A percentile compares a stretch with the other conserved stretches of the same genome.
These are phyloP conservation scores for Atractiella rhizophila DNA, from an alignment of 768 basidiomycete genomes.

Conservation along the genomic window DNA sequence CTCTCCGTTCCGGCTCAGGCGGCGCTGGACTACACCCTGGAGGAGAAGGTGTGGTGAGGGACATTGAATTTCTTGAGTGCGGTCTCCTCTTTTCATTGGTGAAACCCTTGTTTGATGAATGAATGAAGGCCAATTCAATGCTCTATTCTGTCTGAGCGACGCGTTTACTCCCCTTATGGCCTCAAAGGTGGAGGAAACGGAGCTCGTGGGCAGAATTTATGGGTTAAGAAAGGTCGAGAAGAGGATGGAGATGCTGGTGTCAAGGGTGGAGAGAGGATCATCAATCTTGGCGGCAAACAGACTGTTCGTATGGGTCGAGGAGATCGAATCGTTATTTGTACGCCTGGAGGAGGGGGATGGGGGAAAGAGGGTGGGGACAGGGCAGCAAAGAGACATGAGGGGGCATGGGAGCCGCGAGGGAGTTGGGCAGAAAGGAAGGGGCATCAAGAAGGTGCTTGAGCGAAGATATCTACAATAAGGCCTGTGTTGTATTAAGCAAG, in stretches of 20 bases:
- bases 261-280: constrained; percentile 26
- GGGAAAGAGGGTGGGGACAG: constrained; percentile 24
- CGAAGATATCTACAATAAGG: no score
- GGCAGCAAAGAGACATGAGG: no score
- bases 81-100: neutral
- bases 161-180: constrained; percentile 67
- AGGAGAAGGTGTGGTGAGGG: constrained; percentile 60
- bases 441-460: no score
- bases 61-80: constrained; percentile 47
- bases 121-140: constrained; percentile 1
- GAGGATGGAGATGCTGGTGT: constrained; percentile 33
- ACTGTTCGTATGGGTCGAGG: constrained; percentile 71
- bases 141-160: constrained; percentile 29
- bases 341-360: constrained; percentile 80
- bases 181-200: constrained; percentile 53
- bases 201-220: constrained; percentile 53
- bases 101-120: neutral
- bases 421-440: no score
- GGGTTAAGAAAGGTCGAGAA: constrained; percentile 29
- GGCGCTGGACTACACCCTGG: constrained; percentile 30
- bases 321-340: constrained; percentile 53
- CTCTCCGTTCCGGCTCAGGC: constrained; percentile 10
- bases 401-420: no score
- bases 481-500: no score
- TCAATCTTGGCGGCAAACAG: constrained; percentile 69